These are phyloP conservation scores for Mesembryanthemum crystallinum DNA, from an alignment of 148 eudicot species.

Conservation along the genomic window DNA sequence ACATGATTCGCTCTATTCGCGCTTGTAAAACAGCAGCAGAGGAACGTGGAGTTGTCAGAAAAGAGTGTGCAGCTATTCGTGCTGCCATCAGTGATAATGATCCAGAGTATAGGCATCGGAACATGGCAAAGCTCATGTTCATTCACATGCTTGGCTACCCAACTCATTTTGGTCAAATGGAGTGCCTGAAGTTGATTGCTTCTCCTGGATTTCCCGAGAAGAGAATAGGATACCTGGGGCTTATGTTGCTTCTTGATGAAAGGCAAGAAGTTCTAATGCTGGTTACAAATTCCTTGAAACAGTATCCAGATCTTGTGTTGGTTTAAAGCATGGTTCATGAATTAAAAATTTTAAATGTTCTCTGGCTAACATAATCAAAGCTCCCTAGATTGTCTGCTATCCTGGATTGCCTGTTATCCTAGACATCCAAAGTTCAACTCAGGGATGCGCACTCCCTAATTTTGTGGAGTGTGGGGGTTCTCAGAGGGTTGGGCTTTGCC, in stretches of 20 bases:
- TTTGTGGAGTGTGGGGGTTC: too few relatives aligned
- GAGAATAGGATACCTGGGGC: slow-evolving; percentile 96
- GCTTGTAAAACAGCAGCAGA: slow-evolving; percentile 99
- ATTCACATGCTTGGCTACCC: slow-evolving; percentile 99
- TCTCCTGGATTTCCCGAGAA: slow-evolving; percentile 96
- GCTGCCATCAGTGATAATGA: slow-evolving; percentile 92
- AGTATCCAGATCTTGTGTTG: slow-evolving; percentile 62
- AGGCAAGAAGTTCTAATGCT: slow-evolving; percentile 99
- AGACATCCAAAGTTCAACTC: too few relatives aligned
- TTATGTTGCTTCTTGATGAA: slow-evolving; percentile 98
- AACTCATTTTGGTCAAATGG: slow-evolving; percentile 99
- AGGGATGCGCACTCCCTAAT: too few relatives aligned
- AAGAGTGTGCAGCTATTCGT: slow-evolving; percentile 97
- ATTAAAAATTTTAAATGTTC: background rate
- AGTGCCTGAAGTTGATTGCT: slow-evolving; percentile 92
- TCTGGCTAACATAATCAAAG: too few relatives aligned
- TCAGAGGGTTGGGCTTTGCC: too few relatives aligned
- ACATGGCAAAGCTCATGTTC: slow-evolving; percentile 98
- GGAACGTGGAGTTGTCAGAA: slow-evolving; percentile 96
- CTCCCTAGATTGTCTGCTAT: too few relatives aligned
- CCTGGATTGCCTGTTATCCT: too few relatives aligned
- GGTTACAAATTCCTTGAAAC: slow-evolving; percentile 96
- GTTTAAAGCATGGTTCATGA: background rate
- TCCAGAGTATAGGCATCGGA: slow-evolving; percentile 87
- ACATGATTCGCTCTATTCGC: slow-evolving; percentile 96